Conservation (phyloP, 345 rosid species). For the Salix purpurea region DNA sequence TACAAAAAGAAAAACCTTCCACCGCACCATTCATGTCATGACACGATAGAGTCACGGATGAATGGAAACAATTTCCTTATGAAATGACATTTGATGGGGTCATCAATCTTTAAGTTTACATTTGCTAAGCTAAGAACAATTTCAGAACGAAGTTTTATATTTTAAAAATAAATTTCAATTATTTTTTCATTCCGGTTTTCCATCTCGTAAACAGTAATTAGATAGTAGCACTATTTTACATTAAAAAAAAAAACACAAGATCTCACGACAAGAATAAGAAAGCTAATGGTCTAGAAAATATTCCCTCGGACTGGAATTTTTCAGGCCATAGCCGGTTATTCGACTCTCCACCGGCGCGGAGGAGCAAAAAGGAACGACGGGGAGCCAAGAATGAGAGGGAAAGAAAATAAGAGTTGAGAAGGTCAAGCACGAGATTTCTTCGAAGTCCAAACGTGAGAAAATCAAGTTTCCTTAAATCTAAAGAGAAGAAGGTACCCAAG, state of each 20-base stretch:
- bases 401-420: fast-evolving
- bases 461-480: not conserved
- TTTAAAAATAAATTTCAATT: too few relatives aligned
- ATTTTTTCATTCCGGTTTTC: too few relatives aligned
- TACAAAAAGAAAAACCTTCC: not conserved
- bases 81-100: not conserved
- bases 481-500: not conserved
- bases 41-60: too few relatives aligned
- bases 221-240: not conserved
- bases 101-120: too few relatives aligned
- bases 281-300: not conserved
- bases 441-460: not conserved
- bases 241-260: not conserved
- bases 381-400: not conserved
- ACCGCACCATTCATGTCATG: too few relatives aligned
- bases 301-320: not conserved
- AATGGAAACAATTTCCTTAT: not conserved
- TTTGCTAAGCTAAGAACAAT: too few relatives aligned
- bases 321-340: not conserved
- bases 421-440: not conserved
- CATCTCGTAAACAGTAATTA: too few relatives aligned
- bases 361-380: too few relatives aligned
- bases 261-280: not conserved
- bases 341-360: not conserved
- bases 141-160: too few relatives aligned